Base-by-base conservation (phyloP, 495 filamentous ascomycete genomes). In the Lasiosphaeria miniovina region DNA sequence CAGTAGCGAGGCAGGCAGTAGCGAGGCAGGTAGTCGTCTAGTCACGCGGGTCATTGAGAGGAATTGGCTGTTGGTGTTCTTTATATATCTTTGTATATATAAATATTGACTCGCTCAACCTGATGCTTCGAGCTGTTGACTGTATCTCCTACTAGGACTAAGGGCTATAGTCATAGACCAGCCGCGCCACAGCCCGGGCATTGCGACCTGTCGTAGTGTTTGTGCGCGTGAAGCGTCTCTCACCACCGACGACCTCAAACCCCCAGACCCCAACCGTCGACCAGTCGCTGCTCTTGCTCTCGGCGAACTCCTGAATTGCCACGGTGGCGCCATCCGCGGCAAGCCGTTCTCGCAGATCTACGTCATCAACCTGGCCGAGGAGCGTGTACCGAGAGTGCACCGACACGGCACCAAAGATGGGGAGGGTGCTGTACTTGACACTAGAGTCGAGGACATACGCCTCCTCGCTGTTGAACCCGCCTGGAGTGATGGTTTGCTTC, bases 391-490 rank as follows among this genome's bases (percentile, higher is more conserved):
- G 31, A 10, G 52, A 36, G 3, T 36, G 52, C 0, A 54, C 52
- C 6, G 52, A 54, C 34, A 54, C 52, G 10, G 52, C 34, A 35
- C 52, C 52, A 40, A 54, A 54, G 6, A 54, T 54, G 33, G 52
- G 52, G 7, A 54, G 31, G 3, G 34, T 54, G 33, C 11, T 14
- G 8, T 40, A 2, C 34, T 36, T 34, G 34, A 7, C 35, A 9
- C 34, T 38, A 15, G 34, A 54, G 35, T 54, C 52, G 14, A 54
- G 52, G 11, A 40, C n/a, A 4, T 54, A 54, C 11, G 52, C 31
- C 8, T 54, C 52, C 12, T 54, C 52, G 52, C 52, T 54, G 35
- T 54, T 54, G 52, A 54, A 54, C 2, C 52, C 52, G 12, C 52
- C 52, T 14, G 52, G 52, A 6, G 52, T 11, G 5, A 54, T 36